phyloP scores from a whole-genome alignment of 352 stramenopile species.

The Stramenopiles sp. region DNA sequence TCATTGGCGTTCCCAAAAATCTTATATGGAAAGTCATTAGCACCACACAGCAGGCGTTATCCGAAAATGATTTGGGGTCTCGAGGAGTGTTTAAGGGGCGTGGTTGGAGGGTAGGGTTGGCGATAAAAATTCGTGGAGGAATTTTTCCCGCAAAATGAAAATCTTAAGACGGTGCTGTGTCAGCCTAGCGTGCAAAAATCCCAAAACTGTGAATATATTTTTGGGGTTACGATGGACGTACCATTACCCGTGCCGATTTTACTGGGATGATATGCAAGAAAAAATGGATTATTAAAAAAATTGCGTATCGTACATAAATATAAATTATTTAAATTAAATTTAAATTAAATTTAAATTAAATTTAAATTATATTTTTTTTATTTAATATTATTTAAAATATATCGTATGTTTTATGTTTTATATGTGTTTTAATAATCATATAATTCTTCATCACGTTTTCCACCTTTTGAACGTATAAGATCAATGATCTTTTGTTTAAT shows the following conservation, averaged over 20 bases:
- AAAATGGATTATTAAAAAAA: too few species aligned
- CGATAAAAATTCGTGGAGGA: neutral
- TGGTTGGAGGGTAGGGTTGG: neutral
- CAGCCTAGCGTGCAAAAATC: neutral
- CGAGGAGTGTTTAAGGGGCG: neutral
- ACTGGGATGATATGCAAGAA: neutral
- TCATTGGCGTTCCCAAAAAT: neutral
- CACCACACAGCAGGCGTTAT: neutral
- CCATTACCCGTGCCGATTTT: neutral
- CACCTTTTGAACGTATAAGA: too few species aligned
- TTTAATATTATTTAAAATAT: too few species aligned
- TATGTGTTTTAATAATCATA: too few species aligned
- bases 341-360: too few species aligned
- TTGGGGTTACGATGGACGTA: neutral
- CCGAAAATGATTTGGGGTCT: neutral
- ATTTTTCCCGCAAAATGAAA: neutral
- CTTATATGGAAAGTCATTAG: neutral
- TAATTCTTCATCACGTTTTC: too few species aligned
- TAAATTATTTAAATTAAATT: too few species aligned
- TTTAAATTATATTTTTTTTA: too few species aligned
- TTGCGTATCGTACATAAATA: too few species aligned
- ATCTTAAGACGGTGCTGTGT: neutral
- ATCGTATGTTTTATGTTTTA: too few species aligned
- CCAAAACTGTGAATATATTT: neutral
- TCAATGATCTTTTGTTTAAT: too few species aligned